Percentiles rank a stretch among this genome's conserved stretches.
phyloP scores from a whole-genome alignment of 306 rosid species.

The Biancaea sappan region DNA sequence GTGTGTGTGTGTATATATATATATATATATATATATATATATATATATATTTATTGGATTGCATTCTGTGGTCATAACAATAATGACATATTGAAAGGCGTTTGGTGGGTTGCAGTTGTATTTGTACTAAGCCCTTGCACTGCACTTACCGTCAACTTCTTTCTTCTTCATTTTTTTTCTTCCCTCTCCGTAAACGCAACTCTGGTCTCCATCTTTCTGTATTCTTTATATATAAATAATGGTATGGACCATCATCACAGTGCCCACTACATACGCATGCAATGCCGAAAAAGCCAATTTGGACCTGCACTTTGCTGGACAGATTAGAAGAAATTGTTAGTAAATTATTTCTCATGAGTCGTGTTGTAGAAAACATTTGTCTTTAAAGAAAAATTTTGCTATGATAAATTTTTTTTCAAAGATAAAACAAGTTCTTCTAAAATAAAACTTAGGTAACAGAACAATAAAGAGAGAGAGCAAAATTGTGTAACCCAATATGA shows the following conservation, averaged over 20 bases:
- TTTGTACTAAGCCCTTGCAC: constrained; percentile 46
- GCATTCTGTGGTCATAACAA: constrained; percentile 18
- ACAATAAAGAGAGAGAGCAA: too few relatives aligned
- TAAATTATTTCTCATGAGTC: too few relatives aligned
- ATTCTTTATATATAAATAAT: neutral
- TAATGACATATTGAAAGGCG: neutral
- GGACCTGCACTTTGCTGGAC: constrained; percentile 1
- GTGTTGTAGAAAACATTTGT: too few relatives aligned
- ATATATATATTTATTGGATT: too few relatives aligned
- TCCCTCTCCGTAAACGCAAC: neutral
- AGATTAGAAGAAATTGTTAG: too few relatives aligned
- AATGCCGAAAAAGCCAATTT: neutral
- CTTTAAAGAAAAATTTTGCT: too few relatives aligned
- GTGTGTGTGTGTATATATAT: too few relatives aligned
- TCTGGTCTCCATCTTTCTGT: neutral
- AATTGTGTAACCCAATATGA: too few relatives aligned
- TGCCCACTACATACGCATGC: constrained; percentile 65
- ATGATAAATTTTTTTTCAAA: too few relatives aligned
- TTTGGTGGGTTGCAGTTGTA: constrained; percentile 40
- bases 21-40: too few relatives aligned
- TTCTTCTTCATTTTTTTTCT: constrained; percentile 38
- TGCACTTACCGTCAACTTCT: constrained; percentile 20
- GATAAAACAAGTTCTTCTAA: too few relatives aligned
- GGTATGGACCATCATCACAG: constrained; percentile 34
- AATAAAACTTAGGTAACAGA: too few relatives aligned